Evolutionary conservation across 2,329 filamentous ascomycete species (phyloP).

Genomic region (Cytospora mali): DNA sequence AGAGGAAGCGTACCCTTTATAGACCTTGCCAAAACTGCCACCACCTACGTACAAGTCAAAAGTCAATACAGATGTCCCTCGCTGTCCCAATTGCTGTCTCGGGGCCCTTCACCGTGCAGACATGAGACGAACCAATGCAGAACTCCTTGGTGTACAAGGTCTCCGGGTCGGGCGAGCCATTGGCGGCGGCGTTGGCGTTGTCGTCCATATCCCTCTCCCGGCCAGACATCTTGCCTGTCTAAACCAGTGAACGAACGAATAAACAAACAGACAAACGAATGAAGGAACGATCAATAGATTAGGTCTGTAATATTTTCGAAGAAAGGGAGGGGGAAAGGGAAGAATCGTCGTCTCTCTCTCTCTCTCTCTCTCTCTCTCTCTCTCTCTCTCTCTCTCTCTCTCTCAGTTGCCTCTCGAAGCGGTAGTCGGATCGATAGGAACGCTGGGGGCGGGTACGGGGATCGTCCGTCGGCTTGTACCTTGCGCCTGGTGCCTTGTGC

Average conservation of each 20-base stretch:
- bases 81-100: background rate
- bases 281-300: background rate
- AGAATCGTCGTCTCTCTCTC: too few species aligned
- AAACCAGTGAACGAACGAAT: background rate
- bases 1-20: conserved; percentile 76
- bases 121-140: conserved; percentile 69
- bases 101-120: conserved; percentile 11
- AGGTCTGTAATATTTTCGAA: background rate
- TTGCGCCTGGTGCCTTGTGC: background rate
- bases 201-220: conserved; percentile 44
- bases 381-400: too few species aligned
- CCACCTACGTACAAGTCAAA: conserved; percentile 63
- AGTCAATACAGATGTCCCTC: conserved; percentile 27
- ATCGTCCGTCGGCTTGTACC: conserved; percentile 1
- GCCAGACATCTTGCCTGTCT: conserved; percentile 48
- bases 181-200: conserved; percentile 38
- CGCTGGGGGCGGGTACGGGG: background rate
- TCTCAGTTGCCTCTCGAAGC: too few species aligned
- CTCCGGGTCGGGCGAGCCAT: conserved; percentile 77
- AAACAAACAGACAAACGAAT: background rate
- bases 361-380: too few species aligned
- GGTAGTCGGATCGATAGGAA: background rate
- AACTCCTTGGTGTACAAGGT: conserved; percentile 91
- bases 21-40: conserved; percentile 97
- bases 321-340: background rate